phyloP scores from a whole-genome alignment of 2,329 filamentous ascomycete species.

The Pseudomassariella vexata region DNA sequence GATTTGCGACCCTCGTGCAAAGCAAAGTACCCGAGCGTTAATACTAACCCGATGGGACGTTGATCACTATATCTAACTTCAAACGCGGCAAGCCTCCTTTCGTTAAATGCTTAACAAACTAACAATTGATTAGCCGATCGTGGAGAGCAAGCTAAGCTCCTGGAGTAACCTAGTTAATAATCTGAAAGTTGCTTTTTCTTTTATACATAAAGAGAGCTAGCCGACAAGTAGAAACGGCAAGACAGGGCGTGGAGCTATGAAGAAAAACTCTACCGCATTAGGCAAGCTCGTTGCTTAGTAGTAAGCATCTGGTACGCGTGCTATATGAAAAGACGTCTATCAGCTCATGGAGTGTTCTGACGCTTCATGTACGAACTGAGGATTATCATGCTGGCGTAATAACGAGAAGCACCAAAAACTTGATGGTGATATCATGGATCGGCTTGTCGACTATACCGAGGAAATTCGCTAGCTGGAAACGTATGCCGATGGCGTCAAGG shows the following conservation, averaged over 20 bases:
- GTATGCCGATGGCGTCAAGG: constrained; percentile 5
- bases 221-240: constrained; percentile 1
- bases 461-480: constrained; percentile 1
- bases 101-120: no score
- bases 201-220: constrained; percentile 5
- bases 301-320: constrained; percentile 2
- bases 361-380: constrained; percentile 2
- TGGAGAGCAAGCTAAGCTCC: no score
- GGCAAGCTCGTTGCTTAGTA: constrained; percentile 4
- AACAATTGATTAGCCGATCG: no score
- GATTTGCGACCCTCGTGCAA: no score
- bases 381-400: constrained; percentile 6
- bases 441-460: constrained; percentile 6
- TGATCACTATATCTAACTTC: no score
- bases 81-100: no score
- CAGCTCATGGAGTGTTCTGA: constrained; percentile 4
- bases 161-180: no score
- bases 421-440: constrained; percentile 5
- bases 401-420: constrained; percentile 5
- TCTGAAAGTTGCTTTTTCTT: neutral
- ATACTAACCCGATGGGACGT: no score
- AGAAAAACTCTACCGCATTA: constrained; percentile 5
- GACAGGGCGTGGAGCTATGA: constrained; percentile 6
- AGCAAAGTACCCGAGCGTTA: no score
- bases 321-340: constrained; percentile 6